Evolutionary conservation across 805 yeast genomes (phyloP).

Genomic region (Metschnikowia bowlesiae): DNA sequence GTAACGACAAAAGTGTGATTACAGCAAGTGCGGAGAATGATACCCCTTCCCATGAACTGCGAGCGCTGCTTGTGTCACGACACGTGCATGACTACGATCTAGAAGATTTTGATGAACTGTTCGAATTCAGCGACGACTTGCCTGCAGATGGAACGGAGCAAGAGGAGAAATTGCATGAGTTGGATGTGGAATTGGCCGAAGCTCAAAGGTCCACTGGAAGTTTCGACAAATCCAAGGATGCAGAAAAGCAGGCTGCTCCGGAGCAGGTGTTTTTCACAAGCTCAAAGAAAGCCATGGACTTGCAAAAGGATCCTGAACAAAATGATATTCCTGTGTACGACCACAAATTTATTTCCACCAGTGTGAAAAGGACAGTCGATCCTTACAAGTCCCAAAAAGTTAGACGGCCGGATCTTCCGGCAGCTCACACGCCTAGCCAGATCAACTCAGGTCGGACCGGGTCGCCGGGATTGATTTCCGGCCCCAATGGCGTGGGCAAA

Average conservation of each 20-base stretch:
- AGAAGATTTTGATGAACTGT: constrained; percentile 39
- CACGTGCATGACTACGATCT: constrained; percentile 14
- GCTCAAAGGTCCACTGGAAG: not conserved
- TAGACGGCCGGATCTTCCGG: constrained; percentile 35
- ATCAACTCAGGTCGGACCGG: constrained; percentile 6
- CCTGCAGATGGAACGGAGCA: constrained; percentile 17
- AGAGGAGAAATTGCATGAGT: constrained; percentile 7
- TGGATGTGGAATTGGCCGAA: constrained; percentile 1
- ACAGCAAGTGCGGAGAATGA: no score
- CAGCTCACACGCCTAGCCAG: constrained; percentile 9
- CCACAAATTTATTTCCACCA: constrained; percentile 43
- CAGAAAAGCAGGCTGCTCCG: constrained; percentile 7
- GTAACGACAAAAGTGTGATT: no score
- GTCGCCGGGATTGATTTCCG: not conserved
- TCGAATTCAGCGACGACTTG: constrained; percentile 38
- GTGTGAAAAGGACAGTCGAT: constrained; percentile 53
- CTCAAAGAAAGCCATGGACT: constrained; percentile 17
- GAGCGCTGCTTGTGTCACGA: not conserved
- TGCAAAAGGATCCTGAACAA: constrained; percentile 13
- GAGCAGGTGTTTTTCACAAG: constrained; percentile 18
- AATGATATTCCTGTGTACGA: constrained; percentile 56
- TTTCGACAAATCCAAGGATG: not conserved
- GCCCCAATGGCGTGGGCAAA: constrained; percentile 14
- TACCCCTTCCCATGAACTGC: not conserved
- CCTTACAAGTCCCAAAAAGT: constrained; percentile 66